Base-by-base conservation (phyloP, 208 protist genomes). In the Leishmania braziliensis region DNA sequence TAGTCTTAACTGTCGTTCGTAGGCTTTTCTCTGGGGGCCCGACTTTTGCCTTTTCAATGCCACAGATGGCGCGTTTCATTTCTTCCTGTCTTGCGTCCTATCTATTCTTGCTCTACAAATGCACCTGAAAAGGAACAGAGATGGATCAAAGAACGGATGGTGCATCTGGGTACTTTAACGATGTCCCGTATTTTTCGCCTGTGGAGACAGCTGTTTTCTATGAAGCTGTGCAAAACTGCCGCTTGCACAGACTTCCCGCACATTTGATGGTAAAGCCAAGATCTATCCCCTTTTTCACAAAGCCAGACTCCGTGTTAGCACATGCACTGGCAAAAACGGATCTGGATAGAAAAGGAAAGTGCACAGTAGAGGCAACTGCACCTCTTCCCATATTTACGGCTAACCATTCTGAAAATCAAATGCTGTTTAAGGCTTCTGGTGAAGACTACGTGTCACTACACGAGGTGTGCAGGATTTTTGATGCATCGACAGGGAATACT, bases 141-240 rank as follows among this genome's bases (percentile, higher is more conserved):
- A 89, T 90, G 85, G 63, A 68, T 23, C 73, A 73, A 39, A 63
- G 50, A 29, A 91, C 83, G 29, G 85, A 90, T 56, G 77, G 78
- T 6, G 88, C 85, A 33, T 85, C 80, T 18, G 93, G 93, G 14
- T 92, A 86, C 72, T 96, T 93, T 80, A 81, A 86, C 36, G 93
- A 96, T 90, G 66, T 95, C 6, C 93, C 89, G 1, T 96, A 95
- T 63, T 92, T 92, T 56, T 78, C 79, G 50, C 91, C 91, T 43
- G 87, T 95, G 14, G 91, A 95, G 75, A 89, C 85, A 16, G 85
- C 85, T 70, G 77, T 88, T 36, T 95, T 96, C 77, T 94, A 92
- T 84, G 86, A 94, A 43, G 70, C 86, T 20, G 77, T 93, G 6
- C 75, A 72, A 58, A 88, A 78, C 16, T 84, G 84, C 46, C 83